Percentiles rank a stretch among this genome's conserved stretches.
Conservation (phyloP, 1,139 yeast species). For the Yamadazyma conglobata region DNA sequence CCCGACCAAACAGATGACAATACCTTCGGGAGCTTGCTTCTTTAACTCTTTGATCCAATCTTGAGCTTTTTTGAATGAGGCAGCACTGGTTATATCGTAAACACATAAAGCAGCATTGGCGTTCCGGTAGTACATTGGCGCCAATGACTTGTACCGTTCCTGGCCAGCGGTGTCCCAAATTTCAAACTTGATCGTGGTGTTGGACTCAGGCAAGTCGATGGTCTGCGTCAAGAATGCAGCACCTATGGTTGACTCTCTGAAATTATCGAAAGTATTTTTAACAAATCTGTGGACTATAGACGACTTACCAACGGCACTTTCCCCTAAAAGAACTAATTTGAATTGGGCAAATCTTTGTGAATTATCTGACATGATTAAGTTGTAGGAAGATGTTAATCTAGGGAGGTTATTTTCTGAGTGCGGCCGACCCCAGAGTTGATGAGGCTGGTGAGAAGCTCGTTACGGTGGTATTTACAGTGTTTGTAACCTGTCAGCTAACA, state of each 20-base stretch:
- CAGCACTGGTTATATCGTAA: slow-evolving; percentile 33
- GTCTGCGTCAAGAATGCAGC: slow-evolving; percentile 97
- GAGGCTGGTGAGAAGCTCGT: too few relatives aligned
- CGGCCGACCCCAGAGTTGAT: too few relatives aligned
- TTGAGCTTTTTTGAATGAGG: slow-evolving; percentile 84
- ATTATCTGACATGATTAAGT: slow-evolving; percentile 1
- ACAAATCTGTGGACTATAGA: slow-evolving; percentile 46
- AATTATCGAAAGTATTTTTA: slow-evolving; percentile 84
- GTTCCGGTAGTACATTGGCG: slow-evolving; percentile 49
- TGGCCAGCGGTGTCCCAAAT: slow-evolving; percentile 55
- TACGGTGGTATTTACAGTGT: too few relatives aligned
- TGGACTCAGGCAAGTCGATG: slow-evolving; percentile 41
- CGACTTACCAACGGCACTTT: slow-evolving; percentile 49
- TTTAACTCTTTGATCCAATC: slow-evolving; percentile 95
- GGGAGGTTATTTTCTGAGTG: too few relatives aligned
- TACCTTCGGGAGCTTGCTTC: slow-evolving; percentile 81
- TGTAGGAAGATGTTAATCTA: too few relatives aligned
- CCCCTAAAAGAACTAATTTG: slow-evolving; percentile 45
- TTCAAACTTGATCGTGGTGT: slow-evolving; percentile 41
- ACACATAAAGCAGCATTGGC: slow-evolving; percentile 41
- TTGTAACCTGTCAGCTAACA: too few relatives aligned
- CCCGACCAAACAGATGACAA: slow-evolving; percentile 85
- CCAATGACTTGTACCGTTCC: slow-evolving; percentile 44
- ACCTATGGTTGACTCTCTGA: slow-evolving; percentile 93
- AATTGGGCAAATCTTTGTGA: slow-evolving; percentile 34